phyloP scores from a whole-genome alignment of 305 asterid species.

The Solanum hybrid region DNA sequence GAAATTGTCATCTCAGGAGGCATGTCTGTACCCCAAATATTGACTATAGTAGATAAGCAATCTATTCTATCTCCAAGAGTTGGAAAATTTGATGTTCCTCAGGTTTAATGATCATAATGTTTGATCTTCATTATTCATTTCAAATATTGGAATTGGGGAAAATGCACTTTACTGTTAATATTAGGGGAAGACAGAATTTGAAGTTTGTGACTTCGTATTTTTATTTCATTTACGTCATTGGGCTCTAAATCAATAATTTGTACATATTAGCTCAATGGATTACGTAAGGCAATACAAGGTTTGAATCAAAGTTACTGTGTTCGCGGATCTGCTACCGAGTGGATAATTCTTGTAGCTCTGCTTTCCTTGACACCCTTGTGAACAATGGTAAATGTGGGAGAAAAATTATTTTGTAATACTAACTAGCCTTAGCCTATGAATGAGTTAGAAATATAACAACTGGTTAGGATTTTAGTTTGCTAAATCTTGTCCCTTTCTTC shows the following conservation, averaged over 20 bases:
- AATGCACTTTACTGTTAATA: neutral
- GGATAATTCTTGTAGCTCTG: neutral
- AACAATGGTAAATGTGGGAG: neutral
- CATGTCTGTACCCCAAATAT: conserved; percentile 50
- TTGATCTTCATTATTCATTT: neutral
- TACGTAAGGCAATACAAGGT: neutral
- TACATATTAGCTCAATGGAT: neutral
- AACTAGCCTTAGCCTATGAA: neutral
- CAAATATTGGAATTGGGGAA: neutral
- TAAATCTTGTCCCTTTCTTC: neutral
- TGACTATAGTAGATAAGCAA: conserved; percentile 44
- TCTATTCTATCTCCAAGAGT: conserved; percentile 44
- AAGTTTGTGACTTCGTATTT: neutral
- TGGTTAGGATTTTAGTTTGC: neutral
- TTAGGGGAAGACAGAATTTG: neutral
- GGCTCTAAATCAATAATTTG: neutral
- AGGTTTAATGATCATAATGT: conserved; percentile 15
- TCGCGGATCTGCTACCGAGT: neutral
- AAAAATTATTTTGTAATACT: neutral
- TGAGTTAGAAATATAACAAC: neutral
- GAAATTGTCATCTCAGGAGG: conserved; percentile 74
- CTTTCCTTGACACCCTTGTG: neutral
- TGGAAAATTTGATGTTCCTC: conserved; percentile 48
- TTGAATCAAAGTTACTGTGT: neutral
- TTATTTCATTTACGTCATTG: neutral